Evolutionary conservation across 805 yeast species (phyloP).

Genomic region (Tetrapisispora namnaoensis): DNA sequence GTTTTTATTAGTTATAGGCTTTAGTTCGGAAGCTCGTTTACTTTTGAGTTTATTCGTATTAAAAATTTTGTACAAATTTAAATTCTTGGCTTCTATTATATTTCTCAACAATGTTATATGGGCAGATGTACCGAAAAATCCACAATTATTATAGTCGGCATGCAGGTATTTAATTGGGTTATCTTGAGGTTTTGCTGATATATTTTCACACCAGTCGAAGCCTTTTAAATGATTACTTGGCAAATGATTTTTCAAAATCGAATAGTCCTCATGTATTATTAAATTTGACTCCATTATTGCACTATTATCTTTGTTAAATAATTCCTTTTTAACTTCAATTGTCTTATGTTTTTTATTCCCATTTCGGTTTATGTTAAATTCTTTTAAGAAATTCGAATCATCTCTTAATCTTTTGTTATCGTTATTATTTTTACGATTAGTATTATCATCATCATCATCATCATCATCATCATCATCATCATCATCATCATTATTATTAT

Average conservation of each 20-base stretch:
- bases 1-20: slow-evolving; percentile 4
- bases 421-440: neutral
- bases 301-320: neutral
- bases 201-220: slow-evolving; percentile 51
- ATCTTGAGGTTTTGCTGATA: slow-evolving; percentile 3
- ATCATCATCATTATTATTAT: neutral
- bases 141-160: slow-evolving; percentile 41
- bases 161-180: slow-evolving; percentile 64
- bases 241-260: slow-evolving; percentile 27
- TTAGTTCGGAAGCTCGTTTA: neutral
- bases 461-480: neutral
- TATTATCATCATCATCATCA: neutral
- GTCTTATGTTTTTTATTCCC: no score
- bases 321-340: neutral
- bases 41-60: neutral
- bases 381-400: neutral
- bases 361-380: neutral
- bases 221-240: slow-evolving; percentile 42
- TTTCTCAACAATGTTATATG: slow-evolving; percentile 46
- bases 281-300: neutral
- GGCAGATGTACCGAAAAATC: slow-evolving; percentile 59
- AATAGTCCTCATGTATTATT: neutral
- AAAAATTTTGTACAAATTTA: neutral
- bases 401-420: neutral
- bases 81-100: slow-evolving; percentile 19